Percentiles rank a stretch among this genome's conserved stretches.
These are phyloP conservation scores for Mycena galopus DNA, from an alignment of 768 basidiomycete genomes.

Conservation along the genomic window DNA sequence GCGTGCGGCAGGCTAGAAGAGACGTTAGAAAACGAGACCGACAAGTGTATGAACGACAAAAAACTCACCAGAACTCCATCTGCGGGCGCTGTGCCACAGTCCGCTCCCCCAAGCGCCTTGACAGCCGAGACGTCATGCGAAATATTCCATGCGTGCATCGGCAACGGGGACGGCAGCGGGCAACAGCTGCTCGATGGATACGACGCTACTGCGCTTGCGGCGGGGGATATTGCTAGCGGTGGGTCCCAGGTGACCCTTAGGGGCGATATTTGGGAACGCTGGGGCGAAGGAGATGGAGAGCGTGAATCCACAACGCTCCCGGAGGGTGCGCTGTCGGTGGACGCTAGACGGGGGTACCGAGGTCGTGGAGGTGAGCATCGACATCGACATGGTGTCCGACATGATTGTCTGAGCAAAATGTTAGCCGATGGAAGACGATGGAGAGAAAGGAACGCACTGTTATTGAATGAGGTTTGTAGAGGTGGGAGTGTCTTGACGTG, in stretches of 20 bases:
- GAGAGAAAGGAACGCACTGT: not conserved
- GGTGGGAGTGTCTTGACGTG: not conserved
- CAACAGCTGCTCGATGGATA: not conserved
- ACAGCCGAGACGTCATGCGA: not conserved
- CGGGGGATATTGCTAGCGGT: not conserved
- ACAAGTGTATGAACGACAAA: no score
- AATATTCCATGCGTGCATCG: not conserved
- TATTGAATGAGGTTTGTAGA: not conserved
- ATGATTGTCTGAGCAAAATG: not conserved
- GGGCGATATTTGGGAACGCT: not conserved
- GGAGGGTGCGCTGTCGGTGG: not conserved
- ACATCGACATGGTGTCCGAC: not conserved
- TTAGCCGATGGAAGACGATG: not conserved
- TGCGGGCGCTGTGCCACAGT: no score
- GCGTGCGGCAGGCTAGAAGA: no score
- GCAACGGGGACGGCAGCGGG: not conserved
- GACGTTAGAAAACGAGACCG: no score
- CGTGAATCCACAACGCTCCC: not conserved
- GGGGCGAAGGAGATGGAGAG: not conserved
- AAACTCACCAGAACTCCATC: not conserved
- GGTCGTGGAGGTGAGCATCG: not conserved
- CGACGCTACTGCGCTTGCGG: conserved; percentile 24
- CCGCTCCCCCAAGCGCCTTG: no score
- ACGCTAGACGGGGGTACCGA: not conserved
- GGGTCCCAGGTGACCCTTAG: not conserved